phyloP scores from a whole-genome alignment of 495 filamentous ascomycete genomes.

The Chaetomium fimeti region DNA sequence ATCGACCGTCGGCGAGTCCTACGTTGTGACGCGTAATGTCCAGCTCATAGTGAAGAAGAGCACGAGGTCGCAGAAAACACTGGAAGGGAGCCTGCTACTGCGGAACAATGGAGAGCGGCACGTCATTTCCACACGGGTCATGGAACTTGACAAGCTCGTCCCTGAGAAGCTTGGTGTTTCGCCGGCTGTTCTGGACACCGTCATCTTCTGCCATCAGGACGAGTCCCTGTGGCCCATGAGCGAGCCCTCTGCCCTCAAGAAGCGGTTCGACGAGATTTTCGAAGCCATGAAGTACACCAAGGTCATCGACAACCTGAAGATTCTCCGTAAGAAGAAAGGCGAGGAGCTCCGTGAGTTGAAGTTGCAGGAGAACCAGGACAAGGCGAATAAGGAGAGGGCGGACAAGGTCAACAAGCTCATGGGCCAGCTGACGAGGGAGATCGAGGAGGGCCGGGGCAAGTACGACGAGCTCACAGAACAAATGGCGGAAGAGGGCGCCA shows the following conservation, averaged over 20 bases:
- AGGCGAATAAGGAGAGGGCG: constrained; percentile 81
- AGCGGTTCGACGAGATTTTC: constrained; percentile 95
- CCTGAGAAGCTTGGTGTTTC: constrained; percentile 89
- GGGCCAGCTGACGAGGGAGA: constrained; percentile 64
- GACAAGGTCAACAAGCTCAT: constrained; percentile 66
- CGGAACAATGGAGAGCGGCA: constrained; percentile 77
- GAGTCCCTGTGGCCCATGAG: constrained; percentile 98
- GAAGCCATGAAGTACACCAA: constrained; percentile 96
- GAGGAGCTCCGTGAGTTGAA: constrained; percentile 69
- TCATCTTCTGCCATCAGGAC: constrained; percentile 99
- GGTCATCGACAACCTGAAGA: constrained; percentile 90
- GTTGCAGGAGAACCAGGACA: constrained; percentile 70
- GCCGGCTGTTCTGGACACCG: constrained; percentile 81
- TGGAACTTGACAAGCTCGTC: constrained; percentile 77
- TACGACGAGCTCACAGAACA: constrained; percentile 54
- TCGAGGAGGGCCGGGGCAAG: constrained; percentile 63
- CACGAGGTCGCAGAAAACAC: constrained; percentile 66
- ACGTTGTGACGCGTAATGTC: constrained; percentile 77
- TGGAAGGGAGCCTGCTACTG: constrained; percentile 74
- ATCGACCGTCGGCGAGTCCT: constrained; percentile 66
- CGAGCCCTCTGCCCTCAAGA: constrained; percentile 78
- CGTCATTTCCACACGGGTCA: constrained; percentile 71
- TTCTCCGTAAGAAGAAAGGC: constrained; percentile 76
- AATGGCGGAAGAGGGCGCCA: constrained; percentile 41
- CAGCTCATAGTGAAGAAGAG: constrained; percentile 85